Base-by-base conservation (phyloP, 805 yeast genomes). In the Zygosaccharomyces lentus region DNA sequence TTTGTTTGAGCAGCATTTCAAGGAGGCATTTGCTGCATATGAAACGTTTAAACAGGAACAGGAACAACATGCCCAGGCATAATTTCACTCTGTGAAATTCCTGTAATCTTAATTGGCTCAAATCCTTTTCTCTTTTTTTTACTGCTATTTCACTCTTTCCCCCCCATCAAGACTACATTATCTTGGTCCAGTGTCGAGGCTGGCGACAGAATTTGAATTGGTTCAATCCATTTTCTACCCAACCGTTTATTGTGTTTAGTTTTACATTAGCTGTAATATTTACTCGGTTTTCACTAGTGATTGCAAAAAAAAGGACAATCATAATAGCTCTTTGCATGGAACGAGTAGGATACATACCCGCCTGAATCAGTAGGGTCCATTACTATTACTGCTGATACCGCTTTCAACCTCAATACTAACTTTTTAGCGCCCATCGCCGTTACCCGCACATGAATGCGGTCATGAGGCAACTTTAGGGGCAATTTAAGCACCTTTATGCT, bases 1-100 rank as follows among this genome's bases (percentile, higher is more conserved):
- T 61, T 79, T 84, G 59, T 87, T 93, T 76, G 82, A 83, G 75
- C 81, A 82, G 69, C 96, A 89, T 70, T 88, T 91, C 67, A 84
- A 84, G 62, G 98, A 91, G 71, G 99, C 99, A 58, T 80, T 84
- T 61, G 80, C 84, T 72, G 97, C 97, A 66, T 91, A 87, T 73
- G 89, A 87, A 74, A 87, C 85, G 65, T 90, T 84, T 80, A 82
- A 86, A 74, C 82, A 82, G 48, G 70, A 64, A 50, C 69, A 65
- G 57, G 62, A 61, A 48, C 66, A 61, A 47, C 50, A 50, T 23
- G 41, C 21, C 23, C 41, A 30, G n/a, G 42, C 32, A 30, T 37
- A 17, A 17, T 25, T 19, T 37, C 27, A 15, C 17, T 41, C 21
- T 31, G 32, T 16, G 27, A 34, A 13, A 23, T 19, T 24, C 13